Evolutionary conservation across 345 rosid genomes (phyloP).

Genomic region (Pseudoturritis turrita): DNA sequence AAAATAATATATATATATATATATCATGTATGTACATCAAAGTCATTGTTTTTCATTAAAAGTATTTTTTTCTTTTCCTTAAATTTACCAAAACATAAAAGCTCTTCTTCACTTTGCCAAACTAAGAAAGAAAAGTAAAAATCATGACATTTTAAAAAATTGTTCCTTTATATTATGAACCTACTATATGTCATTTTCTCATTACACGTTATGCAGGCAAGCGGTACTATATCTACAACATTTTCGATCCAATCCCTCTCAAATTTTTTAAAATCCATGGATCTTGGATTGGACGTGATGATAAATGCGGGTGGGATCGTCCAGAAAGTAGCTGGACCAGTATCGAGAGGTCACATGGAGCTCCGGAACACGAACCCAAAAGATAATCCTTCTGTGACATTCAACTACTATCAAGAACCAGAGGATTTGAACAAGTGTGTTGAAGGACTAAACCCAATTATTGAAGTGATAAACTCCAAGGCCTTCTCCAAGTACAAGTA

Average conservation of each 20-base stretch:
- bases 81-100: too few relatives aligned
- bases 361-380: slow-evolving; percentile 34
- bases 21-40: too few relatives aligned
- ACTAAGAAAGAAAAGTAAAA: too few relatives aligned
- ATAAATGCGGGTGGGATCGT: slow-evolving; percentile 35
- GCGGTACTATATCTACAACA: neutral
- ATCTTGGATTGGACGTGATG: slow-evolving; percentile 26
- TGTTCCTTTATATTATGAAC: too few relatives aligned
- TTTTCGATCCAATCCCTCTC: slow-evolving; percentile 1
- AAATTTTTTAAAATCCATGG: slow-evolving; percentile 15
- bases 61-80: too few relatives aligned
- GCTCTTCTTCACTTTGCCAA: too few relatives aligned
- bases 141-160: too few relatives aligned
- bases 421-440: too few relatives aligned
- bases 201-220: slow-evolving; percentile 2
- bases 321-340: slow-evolving; percentile 44
- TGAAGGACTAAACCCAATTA: slow-evolving; percentile 41
- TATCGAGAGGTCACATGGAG: slow-evolving; percentile 47
- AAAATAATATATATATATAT: too few relatives aligned
- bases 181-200: too few relatives aligned
- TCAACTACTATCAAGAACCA: slow-evolving; percentile 61
- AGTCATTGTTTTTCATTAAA: too few relatives aligned
- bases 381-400: slow-evolving; percentile 55
- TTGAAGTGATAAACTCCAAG: slow-evolving; percentile 39
- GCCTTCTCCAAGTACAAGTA: slow-evolving; percentile 44